These are phyloP conservation scores for Gelatoporia subvermispora DNA, from an alignment of 768 basidiomycete genomes.

Conservation along the genomic window DNA sequence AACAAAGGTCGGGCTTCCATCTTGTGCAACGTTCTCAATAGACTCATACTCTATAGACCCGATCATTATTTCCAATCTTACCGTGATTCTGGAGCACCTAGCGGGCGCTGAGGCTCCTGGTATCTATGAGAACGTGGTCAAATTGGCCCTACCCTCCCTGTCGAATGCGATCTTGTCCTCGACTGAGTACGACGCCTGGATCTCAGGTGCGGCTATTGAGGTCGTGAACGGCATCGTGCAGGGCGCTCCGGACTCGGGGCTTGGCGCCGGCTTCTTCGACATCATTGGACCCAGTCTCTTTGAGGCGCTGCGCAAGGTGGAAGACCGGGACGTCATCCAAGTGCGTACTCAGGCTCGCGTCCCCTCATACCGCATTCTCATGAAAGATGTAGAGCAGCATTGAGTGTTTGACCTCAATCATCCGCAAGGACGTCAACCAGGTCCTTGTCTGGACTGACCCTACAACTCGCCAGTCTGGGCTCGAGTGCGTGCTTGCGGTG, in stretches of 20 bases:
- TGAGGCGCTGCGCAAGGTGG: conserved; percentile 56
- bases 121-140: conserved; percentile 70
- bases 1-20: conserved; percentile 67
- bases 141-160: conserved; percentile 68
- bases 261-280: conserved; percentile 80
- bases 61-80: conserved; percentile 79
- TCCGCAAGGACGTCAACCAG: conserved; percentile 85
- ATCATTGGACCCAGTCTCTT: conserved; percentile 74
- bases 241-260: conserved; percentile 55
- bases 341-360: conserved; percentile 29
- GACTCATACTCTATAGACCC: conserved; percentile 54
- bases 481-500: conserved; percentile 68
- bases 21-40: not conserved
- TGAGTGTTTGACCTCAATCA: conserved; percentile 70
- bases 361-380: not conserved
- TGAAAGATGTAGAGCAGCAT: conserved; percentile 62
- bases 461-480: conserved; percentile 61
- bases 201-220: conserved; percentile 78
- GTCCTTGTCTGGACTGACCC: conserved; percentile 70
- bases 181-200: conserved; percentile 62
- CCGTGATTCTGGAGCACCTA: conserved; percentile 72
- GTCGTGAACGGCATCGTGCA: conserved; percentile 67
- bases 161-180: conserved; percentile 58
- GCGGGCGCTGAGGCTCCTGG: conserved; percentile 53
- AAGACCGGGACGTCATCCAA: conserved; percentile 85